Base-by-base conservation (phyloP, 441 rosid species). In the Populus hybrid region DNA sequence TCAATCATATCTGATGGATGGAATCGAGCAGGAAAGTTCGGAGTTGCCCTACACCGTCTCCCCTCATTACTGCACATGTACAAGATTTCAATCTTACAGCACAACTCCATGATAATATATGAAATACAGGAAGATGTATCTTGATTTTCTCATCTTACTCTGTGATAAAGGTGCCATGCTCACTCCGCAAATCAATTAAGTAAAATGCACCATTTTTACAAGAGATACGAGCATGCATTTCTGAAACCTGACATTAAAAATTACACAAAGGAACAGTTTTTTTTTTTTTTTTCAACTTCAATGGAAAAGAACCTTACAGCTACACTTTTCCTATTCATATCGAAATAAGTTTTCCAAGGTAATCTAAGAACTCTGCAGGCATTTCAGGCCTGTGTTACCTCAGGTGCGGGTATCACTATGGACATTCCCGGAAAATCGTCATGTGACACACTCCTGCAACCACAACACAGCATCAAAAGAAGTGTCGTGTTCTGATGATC, bases 171-270 rank as follows among this genome's bases (percentile, higher is more conserved):
- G 98, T 91, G 3, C 99, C 97, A 69, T 92, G 86, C 74, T 91
- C 82, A 67, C 98, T 95, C 74, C 38, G 79, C 75, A 93, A 84
- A 88, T 93, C 99, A 66, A 82, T 86, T 70, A 93, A 59, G 80
- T 84, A 92, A 82, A 91, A 95, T 36, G 87, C 88, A 46, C 97
- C 97, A 11, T 92, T 89, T 83, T 92, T 92, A 78, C 89, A 89
- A 85, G 70, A 86, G 66, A 94, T 86, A 30, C 86, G 90, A 7
- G 98, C 99, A 85, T 95, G 99, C 85, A 67, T 83, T 78, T 86
- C 80, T 10, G 95, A 89, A 72, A 94, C 90, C 98, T 95, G 87
- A 66, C 70, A 72, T 81, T 72, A 72, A 19, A 71, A 40, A 61
- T 34, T 34, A 5, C 59, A 50, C 8, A 50, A 50, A 30, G 32